Evolutionary conservation across 805 yeast species (phyloP), one percentile per base, ranked within the genome.

Genomic region (Metschnikowia anglica): DNA sequence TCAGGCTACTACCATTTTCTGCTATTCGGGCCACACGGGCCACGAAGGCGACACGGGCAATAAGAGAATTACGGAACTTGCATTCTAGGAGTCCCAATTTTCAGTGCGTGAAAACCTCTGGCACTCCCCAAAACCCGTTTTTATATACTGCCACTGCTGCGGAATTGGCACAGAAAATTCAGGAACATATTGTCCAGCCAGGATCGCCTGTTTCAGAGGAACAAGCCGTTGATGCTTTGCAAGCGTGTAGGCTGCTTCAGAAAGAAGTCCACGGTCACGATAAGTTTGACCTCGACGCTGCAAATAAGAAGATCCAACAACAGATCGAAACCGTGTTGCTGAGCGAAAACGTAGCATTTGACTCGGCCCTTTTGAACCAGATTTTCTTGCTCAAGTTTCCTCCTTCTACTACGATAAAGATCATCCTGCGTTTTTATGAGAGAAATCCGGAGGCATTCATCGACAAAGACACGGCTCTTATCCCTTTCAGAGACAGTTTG

Each of bases 401-500:
- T 2, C 49, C 62, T 5, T 25, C 43, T 2, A 58, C 63, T 13
- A 63, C 62, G 39, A 48, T 68, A 24, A 44, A 52, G 9, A 47
- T 67, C 21, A 58, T 68, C 12, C 49, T 53, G 38, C 27, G 46
- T n/a, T 68, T 51, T 46, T 53, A 59, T 44, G 36, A 51, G 34
- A 52, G 58, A 13, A 55, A 62, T 21, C 66, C 70, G 1, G 29
- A 32, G 2, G 49, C 46, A 3, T 41, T 41, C 27, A 66, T 80
- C 8, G 66, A 64, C 8, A 60, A 62, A 37, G 58, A 61, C 0
- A 55, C 63, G 0, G 80, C 83, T 3, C 68, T 81, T 66, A 73
- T 84, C n/a, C 85, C 89, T 3, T 76, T 85, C 47, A 60, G 90
- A 15, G 60, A 72, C 31, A 68, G 80, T n/a, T 58, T 84, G 2